Evolutionary conservation across 495 filamentous ascomycete genomes (phyloP).

Genomic region (Annulohypoxylon bovei): DNA sequence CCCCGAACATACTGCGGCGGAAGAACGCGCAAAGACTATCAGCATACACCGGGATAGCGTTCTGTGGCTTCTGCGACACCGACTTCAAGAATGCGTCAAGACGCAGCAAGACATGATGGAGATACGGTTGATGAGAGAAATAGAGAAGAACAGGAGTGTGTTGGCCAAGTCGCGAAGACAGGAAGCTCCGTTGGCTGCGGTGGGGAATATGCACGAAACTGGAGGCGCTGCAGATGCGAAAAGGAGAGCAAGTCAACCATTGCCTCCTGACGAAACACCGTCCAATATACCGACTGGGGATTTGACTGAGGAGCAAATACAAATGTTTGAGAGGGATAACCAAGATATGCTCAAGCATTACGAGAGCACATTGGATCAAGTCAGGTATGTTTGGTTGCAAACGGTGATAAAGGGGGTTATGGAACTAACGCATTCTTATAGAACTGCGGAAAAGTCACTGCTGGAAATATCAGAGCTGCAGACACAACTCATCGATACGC

Average conservation of each 20-base stretch:
- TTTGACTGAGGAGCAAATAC: constrained; percentile 82
- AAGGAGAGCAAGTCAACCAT: constrained; percentile 28
- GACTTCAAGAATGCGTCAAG: constrained; percentile 76
- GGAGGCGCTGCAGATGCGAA: constrained; percentile 28
- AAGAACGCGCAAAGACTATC: constrained; percentile 69
- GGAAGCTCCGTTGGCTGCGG: constrained; percentile 24
- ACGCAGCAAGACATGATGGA: constrained; percentile 93
- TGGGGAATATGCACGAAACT: constrained; percentile 33
- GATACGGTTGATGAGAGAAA: constrained; percentile 78
- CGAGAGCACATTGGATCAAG: constrained; percentile 89
- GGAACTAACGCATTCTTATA: constrained; percentile 48
- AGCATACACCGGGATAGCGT: constrained; percentile 78
- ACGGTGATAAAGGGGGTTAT: neutral
- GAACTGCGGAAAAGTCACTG: constrained; percentile 88
- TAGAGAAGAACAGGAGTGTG: constrained; percentile 89
- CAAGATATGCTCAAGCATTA: constrained; percentile 91
- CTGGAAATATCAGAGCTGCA: constrained; percentile 94
- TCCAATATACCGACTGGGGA: constrained; percentile 60
- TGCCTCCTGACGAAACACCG: constrained; percentile 27
- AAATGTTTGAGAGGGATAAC: constrained; percentile 94
- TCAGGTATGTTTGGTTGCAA: constrained; percentile 69
- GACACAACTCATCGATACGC: constrained; percentile 83
- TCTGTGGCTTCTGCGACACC: constrained; percentile 79
- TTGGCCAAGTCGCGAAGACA: constrained; percentile 71
- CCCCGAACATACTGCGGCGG: constrained; percentile 73